phyloP scores from a whole-genome alignment of 148 eudicot species.

The Nepenthes gracilis region DNA sequence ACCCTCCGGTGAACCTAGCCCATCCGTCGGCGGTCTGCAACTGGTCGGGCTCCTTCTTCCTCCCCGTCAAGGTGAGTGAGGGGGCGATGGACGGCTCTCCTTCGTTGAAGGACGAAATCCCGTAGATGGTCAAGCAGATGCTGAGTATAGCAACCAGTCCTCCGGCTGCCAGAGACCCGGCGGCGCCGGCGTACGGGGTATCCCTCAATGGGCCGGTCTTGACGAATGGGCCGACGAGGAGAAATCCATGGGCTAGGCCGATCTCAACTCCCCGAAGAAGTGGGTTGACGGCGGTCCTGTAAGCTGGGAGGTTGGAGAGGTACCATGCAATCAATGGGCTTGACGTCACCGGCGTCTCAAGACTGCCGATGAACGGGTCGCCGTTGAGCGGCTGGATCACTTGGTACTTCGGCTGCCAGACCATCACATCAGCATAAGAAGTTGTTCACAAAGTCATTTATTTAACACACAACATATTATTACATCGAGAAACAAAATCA shows the following conservation, averaged over 20 bases:
- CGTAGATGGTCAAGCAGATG: constrained; percentile 84
- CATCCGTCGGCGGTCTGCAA: constrained; percentile 95
- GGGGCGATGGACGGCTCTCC: constrained; percentile 94
- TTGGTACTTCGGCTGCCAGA: constrained; percentile 71
- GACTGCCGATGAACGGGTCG: constrained; percentile 93
- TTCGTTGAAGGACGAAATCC: constrained; percentile 82
- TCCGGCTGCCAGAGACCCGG: constrained; percentile 79
- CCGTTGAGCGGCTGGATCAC: constrained; percentile 91
- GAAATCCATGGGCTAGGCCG: constrained; percentile 84
- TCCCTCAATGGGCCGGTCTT: constrained; percentile 81
- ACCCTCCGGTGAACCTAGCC: constrained; percentile 98
- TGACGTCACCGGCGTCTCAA: constrained; percentile 94
- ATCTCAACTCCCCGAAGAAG: constrained; percentile 84
- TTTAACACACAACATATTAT: no score
- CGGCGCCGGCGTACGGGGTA: constrained; percentile 70
- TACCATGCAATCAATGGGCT: constrained; percentile 99
- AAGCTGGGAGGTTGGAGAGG: constrained; percentile 93
- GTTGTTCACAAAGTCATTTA: no score
- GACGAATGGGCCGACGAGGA: constrained; percentile 89
- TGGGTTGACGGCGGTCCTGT: constrained; percentile 94
- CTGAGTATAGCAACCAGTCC: constrained; percentile 86
- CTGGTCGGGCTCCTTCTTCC: constrained; percentile 88
- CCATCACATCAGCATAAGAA: no score
- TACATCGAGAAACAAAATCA: no score
- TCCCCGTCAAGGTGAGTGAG: constrained; percentile 68